A percentile compares a stretch with the other conserved stretches of the same genome.
These are phyloP conservation scores for Sporothrix euskadiensis DNA, from an alignment of 2,329 filamentous ascomycete species.

Conservation along the genomic window DNA sequence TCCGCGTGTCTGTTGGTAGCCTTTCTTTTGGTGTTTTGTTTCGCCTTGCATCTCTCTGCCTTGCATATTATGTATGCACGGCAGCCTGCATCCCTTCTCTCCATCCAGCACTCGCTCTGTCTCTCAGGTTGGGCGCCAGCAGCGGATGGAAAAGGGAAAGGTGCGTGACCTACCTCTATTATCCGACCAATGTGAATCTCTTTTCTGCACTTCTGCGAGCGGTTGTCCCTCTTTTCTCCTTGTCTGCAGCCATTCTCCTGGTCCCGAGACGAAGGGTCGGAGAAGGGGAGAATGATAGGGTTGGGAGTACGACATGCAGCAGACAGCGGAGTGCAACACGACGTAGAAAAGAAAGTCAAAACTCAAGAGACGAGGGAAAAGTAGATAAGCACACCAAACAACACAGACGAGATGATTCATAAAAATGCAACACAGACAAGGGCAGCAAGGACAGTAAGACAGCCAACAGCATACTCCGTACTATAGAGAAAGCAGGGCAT, in stretches of 20 bases:
- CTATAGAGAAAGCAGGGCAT: neutral
- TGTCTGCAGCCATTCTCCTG: neutral
- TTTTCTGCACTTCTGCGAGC: neutral
- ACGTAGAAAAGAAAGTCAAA: neutral
- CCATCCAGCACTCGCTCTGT: neutral
- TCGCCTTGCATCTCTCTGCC: neutral
- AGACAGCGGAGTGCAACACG: neutral
- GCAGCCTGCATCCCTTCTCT: neutral
- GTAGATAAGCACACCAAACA: neutral
- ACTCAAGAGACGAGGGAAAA: neutral
- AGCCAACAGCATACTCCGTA: neutral
- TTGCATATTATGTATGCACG: neutral
- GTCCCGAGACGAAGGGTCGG: neutral
- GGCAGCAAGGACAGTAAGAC: neutral
- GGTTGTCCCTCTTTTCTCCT: neutral
- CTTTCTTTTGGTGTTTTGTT: neutral
- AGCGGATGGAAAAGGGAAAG: neutral
- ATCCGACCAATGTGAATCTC: neutral
- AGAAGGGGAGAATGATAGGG: neutral
- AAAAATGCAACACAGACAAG: neutral
- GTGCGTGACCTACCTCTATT: neutral
- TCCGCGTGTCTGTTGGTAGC: neutral
- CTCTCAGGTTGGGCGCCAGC: neutral
- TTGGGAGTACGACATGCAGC: neutral
- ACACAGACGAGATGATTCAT: neutral